Conservation (phyloP, 306 rosid genomes). For the Alnus rubra region DNA sequence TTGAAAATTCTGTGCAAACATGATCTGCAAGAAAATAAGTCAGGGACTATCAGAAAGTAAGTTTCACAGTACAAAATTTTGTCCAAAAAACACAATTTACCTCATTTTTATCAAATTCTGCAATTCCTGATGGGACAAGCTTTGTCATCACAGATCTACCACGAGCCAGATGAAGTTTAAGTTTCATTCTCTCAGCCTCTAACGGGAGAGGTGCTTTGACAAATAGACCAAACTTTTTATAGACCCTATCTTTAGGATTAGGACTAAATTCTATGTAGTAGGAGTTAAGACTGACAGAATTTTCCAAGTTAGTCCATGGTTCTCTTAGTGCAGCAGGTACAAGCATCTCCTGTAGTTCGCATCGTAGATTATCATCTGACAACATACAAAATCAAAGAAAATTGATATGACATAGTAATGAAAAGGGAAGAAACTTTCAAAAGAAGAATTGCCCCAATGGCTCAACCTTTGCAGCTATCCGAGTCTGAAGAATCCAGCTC, state of each 20-base stretch:
- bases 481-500: constrained; percentile 51
- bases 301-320: constrained; percentile 50
- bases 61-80: not conserved
- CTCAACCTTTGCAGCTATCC: constrained; percentile 63
- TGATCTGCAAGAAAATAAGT: constrained; percentile 50
- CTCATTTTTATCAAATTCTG: constrained; percentile 65
- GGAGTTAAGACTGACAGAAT: constrained; percentile 46
- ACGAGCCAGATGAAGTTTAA: constrained; percentile 90
- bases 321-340: constrained; percentile 62
- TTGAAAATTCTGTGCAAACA: constrained; percentile 79
- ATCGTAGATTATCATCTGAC: constrained; percentile 60
- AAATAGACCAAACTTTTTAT: constrained; percentile 76
- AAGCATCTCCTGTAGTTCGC: constrained; percentile 74
- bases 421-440: constrained; percentile 28
- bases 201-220: constrained; percentile 62
- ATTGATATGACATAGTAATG: constrained; percentile 25
- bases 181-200: constrained; percentile 79
- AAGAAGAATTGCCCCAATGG: constrained; percentile 19
- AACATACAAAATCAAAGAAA: constrained; percentile 19
- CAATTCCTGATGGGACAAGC: constrained; percentile 65
- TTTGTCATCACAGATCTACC: constrained; percentile 76
- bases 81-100: constrained; percentile 36
- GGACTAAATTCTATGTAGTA: constrained; percentile 71
- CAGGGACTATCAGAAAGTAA: constrained; percentile 15
- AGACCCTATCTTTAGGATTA: constrained; percentile 68